Evolutionary conservation across 2,329 filamentous ascomycete species (phyloP).

Genomic region (Microcyclosporella mali): DNA sequence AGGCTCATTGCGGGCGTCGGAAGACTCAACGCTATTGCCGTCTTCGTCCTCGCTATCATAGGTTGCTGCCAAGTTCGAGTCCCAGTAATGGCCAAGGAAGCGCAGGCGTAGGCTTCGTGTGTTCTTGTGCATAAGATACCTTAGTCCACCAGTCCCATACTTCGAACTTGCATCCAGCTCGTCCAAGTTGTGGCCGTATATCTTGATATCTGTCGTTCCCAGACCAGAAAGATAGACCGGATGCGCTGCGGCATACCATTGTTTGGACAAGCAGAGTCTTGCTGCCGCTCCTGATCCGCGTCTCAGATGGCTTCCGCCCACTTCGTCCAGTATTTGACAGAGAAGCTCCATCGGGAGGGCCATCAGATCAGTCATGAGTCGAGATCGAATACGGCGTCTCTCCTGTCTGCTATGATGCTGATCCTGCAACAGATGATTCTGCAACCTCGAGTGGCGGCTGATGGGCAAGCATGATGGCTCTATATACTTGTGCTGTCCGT

Average conservation of each 20-base stretch:
- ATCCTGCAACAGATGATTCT: too few species aligned
- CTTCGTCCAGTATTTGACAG: conserved; percentile 12
- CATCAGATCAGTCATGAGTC: conserved; percentile 11
- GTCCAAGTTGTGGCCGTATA: conserved; percentile 12
- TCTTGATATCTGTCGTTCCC: conserved; percentile 7
- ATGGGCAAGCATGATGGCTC: too few species aligned
- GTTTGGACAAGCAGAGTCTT: conserved; percentile 10
- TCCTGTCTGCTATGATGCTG: too few species aligned
- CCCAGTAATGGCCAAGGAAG: conserved; percentile 15
- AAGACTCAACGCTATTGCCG: neutral
- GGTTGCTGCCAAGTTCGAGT: conserved; percentile 5
- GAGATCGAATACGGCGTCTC: too few species aligned
- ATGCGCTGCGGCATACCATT: conserved; percentile 14
- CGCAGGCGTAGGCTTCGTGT: conserved; percentile 11
- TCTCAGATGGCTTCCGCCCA: conserved; percentile 20
- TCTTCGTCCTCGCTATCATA: conserved; percentile 2
- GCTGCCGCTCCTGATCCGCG: conserved; percentile 5
- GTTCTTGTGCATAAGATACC: conserved; percentile 16
- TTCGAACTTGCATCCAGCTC: conserved; percentile 8
- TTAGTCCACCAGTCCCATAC: conserved; percentile 6
- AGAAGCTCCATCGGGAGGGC: conserved; percentile 17
- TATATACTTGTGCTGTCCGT: neutral
- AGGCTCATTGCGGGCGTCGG: neutral
- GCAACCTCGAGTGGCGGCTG: too few species aligned
- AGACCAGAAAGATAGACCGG: conserved; percentile 14